phyloP scores from a whole-genome alignment of 1,139 yeast genomes.

The Hemisphaericaspora xylofermentans region DNA sequence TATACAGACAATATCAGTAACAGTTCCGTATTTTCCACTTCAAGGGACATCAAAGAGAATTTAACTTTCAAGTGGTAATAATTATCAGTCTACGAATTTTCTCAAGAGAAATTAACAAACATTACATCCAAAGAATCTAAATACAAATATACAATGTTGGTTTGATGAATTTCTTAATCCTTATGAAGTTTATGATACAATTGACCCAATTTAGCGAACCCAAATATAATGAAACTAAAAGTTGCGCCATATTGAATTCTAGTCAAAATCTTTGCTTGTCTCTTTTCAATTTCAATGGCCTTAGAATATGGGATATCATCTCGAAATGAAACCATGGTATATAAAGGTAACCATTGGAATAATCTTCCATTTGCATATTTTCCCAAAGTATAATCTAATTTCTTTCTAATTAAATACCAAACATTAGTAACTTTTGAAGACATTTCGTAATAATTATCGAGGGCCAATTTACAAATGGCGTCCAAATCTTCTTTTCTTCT shows the following conservation, averaged over 20 bases:
- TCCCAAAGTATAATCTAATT: slow-evolving; percentile 65
- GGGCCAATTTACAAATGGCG: slow-evolving; percentile 76
- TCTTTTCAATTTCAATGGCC: slow-evolving; percentile 58
- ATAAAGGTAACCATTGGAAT: slow-evolving; percentile 78
- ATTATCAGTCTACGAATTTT: too few relatives aligned
- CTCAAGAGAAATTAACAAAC: not conserved
- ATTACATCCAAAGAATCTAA: not conserved
- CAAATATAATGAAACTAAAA: slow-evolving; percentile 17
- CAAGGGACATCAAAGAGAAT: too few relatives aligned
- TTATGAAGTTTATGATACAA: not conserved
- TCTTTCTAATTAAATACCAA: slow-evolving; percentile 62
- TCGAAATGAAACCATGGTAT: slow-evolving; percentile 89
- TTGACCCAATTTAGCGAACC: slow-evolving; percentile 9
- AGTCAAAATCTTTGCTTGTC: slow-evolving; percentile 47
- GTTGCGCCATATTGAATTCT: slow-evolving; percentile 23
- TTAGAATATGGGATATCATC: slow-evolving; percentile 75
- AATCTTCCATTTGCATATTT: slow-evolving; percentile 39
- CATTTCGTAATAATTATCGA: slow-evolving; percentile 86
- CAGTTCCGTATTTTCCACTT: too few relatives aligned
- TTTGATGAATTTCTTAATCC: too few relatives aligned
- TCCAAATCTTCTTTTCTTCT: slow-evolving; percentile 63
- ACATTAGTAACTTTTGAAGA: slow-evolving; percentile 74
- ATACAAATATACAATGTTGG: too few relatives aligned
- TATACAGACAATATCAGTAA: too few relatives aligned
- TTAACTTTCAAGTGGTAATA: too few relatives aligned